These are phyloP conservation scores for Lanmaoa rubissima DNA, from an alignment of 768 basidiomycete species.

Conservation along the genomic window DNA sequence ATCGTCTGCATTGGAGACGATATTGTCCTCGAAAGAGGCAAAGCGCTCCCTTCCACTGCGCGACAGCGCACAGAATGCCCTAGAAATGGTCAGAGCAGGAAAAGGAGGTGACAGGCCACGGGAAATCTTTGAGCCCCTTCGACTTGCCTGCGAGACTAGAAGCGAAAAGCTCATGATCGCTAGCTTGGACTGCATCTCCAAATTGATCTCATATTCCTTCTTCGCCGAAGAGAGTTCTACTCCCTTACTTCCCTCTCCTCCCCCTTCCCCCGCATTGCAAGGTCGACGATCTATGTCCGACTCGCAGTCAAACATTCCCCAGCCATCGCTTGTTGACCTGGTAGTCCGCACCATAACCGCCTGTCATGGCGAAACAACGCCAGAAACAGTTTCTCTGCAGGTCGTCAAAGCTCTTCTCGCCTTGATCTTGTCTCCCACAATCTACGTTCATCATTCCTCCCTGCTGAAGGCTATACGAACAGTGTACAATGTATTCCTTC, in stretches of 20 bases:
- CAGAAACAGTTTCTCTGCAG: constrained; percentile 90
- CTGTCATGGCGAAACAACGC: constrained; percentile 83
- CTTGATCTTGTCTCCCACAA: constrained; percentile 80
- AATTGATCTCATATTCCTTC: constrained; percentile 96
- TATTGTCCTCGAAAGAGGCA: constrained; percentile 85
- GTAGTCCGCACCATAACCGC: constrained; percentile 94
- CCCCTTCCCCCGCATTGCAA: constrained; percentile 62
- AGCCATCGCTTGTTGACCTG: constrained; percentile 83
- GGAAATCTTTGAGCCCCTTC: constrained; percentile 93
- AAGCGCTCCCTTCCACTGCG: constrained; percentile 76
- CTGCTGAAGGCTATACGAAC: constrained; percentile 95
- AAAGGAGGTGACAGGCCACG: constrained; percentile 74
- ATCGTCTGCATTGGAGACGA: constrained; percentile 80
- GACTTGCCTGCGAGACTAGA: constrained; percentile 93
- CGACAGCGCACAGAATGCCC: constrained; percentile 78
- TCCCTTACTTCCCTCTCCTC: constrained; percentile 62
- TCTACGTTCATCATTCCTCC: constrained; percentile 92
- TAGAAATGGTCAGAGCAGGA: constrained; percentile 78
- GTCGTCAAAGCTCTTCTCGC: constrained; percentile 94
- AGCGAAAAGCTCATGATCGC: constrained; percentile 94
- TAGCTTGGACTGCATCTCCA: constrained; percentile 95
- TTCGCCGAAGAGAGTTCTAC: constrained; percentile 67
- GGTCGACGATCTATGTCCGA: constrained; percentile 41
- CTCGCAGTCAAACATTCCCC: constrained; percentile 50
- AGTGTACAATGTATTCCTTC: constrained; percentile 96